A percentile compares a stretch with the other conserved stretches of the same genome.
These are phyloP conservation scores for Coemansia sp. DNA, from an alignment of 192 early-diverging fungal species.

Conservation along the genomic window DNA sequence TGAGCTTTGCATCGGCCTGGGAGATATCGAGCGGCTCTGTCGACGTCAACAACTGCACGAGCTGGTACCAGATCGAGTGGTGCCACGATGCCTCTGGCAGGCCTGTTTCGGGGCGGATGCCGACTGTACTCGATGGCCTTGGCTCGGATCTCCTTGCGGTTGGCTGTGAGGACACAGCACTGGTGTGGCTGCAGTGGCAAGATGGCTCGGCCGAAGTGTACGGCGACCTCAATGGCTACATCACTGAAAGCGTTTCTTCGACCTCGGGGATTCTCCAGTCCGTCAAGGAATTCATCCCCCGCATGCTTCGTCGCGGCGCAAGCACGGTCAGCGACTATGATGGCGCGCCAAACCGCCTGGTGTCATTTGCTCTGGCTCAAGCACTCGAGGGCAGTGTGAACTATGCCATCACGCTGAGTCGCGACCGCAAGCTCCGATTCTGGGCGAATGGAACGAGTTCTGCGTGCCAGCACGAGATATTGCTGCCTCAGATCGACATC, in stretches of 20 bases:
- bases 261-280: slow-evolving; percentile 35
- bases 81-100: slow-evolving; percentile 13
- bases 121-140: slow-evolving; percentile 28
- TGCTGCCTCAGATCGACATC: slow-evolving; percentile 40
- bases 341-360: not conserved
- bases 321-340: slow-evolving; percentile 10
- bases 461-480: slow-evolving; percentile 42
- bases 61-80: slow-evolving; percentile 48
- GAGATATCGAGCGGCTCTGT: slow-evolving; percentile 30
- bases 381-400: slow-evolving; percentile 34
- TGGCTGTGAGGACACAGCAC: slow-evolving; percentile 31
- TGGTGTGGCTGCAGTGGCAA: slow-evolving; percentile 47
- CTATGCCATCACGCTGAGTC: slow-evolving; percentile 45
- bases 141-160: slow-evolving; percentile 10
- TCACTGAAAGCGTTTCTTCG: slow-evolving; percentile 29
- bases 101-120: slow-evolving; percentile 1
- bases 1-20: slow-evolving; percentile 44
- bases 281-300: slow-evolving; percentile 40
- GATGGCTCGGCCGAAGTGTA: slow-evolving; percentile 6
- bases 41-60: slow-evolving; percentile 29
- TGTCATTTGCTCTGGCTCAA: slow-evolving; percentile 35
- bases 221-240: slow-evolving; percentile 26
- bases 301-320: slow-evolving; percentile 37
- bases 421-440: slow-evolving; percentile 55
- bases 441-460: slow-evolving; percentile 33